A percentile compares a stretch with the other conserved stretches of the same genome.
Conservation (phyloP, 139 green algal species). For the Diplosphaera chodatii region DNA sequence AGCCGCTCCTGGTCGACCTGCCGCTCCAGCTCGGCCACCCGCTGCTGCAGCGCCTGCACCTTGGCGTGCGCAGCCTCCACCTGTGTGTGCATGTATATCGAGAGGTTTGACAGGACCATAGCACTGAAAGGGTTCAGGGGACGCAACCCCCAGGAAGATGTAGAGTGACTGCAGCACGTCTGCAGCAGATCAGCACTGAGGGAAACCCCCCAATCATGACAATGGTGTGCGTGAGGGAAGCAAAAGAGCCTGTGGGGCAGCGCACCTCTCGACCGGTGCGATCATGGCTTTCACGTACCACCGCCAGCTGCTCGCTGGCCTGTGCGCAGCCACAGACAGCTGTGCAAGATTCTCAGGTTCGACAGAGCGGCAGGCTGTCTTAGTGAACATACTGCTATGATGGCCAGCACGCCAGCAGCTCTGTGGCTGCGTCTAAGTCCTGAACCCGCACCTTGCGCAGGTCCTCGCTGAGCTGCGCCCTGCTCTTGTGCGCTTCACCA, state of each 20-base stretch:
- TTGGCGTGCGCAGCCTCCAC: slow-evolving; percentile 14
- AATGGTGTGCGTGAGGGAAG: too few species aligned
- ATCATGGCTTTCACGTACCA: slow-evolving; percentile 40
- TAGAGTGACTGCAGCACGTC: too few species aligned
- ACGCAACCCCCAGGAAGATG: too few species aligned
- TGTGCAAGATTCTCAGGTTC: too few species aligned
- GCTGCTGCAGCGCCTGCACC: slow-evolving; percentile 2
- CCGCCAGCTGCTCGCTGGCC: slow-evolving; percentile 9
- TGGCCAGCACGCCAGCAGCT: too few species aligned
- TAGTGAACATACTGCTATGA: background rate
- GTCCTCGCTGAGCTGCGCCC: slow-evolving; percentile 31
- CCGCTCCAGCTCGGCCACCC: slow-evolving; percentile 8
- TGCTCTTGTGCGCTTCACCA: slow-evolving; percentile 37
- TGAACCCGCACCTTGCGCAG: slow-evolving; percentile 26
- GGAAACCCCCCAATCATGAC: too few species aligned
- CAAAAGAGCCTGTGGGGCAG: slow-evolving; percentile 16
- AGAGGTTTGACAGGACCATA: too few species aligned
- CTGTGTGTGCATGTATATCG: too few species aligned
- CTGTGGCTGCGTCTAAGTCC: slow-evolving; percentile 34
- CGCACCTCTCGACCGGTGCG: slow-evolving; percentile 15
- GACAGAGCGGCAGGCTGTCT: background rate
- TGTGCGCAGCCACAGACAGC: too few species aligned
- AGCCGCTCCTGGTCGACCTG: slow-evolving; percentile 15
- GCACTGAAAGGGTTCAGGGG: too few species aligned
- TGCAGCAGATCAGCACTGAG: too few species aligned